A percentile compares a stretch with the other conserved stretches of the same genome.
These are phyloP conservation scores for Globisporangium nagaii DNA, from an alignment of 352 stramenopile species.

Conservation along the genomic window DNA sequence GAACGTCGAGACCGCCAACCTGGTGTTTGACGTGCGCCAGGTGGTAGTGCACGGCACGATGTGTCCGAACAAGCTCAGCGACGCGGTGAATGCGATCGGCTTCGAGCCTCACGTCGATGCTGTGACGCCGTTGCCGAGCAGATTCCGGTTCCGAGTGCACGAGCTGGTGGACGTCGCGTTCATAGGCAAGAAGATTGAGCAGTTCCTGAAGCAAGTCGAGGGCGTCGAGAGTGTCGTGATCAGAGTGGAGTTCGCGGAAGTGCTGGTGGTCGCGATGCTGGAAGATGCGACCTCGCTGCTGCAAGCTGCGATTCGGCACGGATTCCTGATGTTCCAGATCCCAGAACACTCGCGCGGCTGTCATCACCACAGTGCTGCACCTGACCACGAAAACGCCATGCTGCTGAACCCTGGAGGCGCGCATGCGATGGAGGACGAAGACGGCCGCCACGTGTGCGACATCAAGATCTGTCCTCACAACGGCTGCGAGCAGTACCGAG, in stretches of 20 bases:
- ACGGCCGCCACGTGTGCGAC: slow-evolving; percentile 49
- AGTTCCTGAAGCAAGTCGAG: slow-evolving; percentile 32
- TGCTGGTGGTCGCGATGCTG: slow-evolving; percentile 55
- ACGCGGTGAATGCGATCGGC: slow-evolving; percentile 40
- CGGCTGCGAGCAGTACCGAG: slow-evolving; percentile 71
- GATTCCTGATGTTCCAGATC: slow-evolving; percentile 51
- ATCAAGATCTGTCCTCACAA: slow-evolving; percentile 56
- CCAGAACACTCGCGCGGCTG: slow-evolving; percentile 15
- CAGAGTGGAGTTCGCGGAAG: slow-evolving; percentile 45
- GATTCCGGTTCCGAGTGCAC: slow-evolving; percentile 47
- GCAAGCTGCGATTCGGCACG: slow-evolving; percentile 24
- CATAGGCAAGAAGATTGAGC: slow-evolving; percentile 12
- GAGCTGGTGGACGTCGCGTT: slow-evolving; percentile 5
- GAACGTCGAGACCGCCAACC: slow-evolving; percentile 37
- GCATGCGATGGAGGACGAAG: slow-evolving; percentile 8
- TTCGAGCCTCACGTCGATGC: slow-evolving; percentile 48
- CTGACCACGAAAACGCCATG: not conserved
- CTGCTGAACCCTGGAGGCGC: not conserved
- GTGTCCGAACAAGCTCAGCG: slow-evolving; percentile 26
- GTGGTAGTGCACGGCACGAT: slow-evolving; percentile 55
- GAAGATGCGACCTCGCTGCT: slow-evolving; percentile 29
- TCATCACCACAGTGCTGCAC: not conserved
- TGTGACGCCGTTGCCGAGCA: slow-evolving; percentile 32
- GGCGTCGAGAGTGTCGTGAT: slow-evolving; percentile 65
- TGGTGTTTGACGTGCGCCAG: slow-evolving; percentile 57